Evolutionary conservation across 2,329 filamentous ascomycete species (phyloP), one percentile per base, ranked within the genome.

Genomic region (Phaeomoniella chlamydospora): DNA sequence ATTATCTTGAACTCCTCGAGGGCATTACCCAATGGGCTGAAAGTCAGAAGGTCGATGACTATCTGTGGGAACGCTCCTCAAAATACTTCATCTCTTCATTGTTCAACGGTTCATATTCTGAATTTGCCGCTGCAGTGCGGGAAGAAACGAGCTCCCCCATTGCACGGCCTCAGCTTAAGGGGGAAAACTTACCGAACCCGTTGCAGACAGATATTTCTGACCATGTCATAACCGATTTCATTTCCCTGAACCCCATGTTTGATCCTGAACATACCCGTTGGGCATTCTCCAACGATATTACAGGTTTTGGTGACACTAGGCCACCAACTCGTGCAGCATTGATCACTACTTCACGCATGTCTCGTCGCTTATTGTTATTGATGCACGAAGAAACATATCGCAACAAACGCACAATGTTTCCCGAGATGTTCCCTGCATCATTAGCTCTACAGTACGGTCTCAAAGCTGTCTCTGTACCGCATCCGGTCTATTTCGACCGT

Each of bases 171-270:
- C n/a, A n/a, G n/a, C n/a, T n/a, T n/a, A n/a, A n/a, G n/a, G n/a
- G n/a, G n/a, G n/a, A n/a, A 52, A 19, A 33, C 16, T 44, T 46
- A 31, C 12, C 30, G 4, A 16, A 15, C 18, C 33, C 38, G 5
- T 29, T 31, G 6, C n/a, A 26, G 4, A 22, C 17, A 4, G 36
- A 40, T 41, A 79, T 85, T 54, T n/a, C n/a, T n/a, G n/a, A n/a
- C n/a, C n/a, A n/a, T n/a, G n/a, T n/a, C n/a, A 70, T 76, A 15
- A 80, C 80, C 3, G 80, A 86, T 48, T 66, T 86, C 35, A 84
- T 87, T 51, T 81, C 78, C 0, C 70, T 86, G 46, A 82, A 84
- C 52, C 81, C 81, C 0, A 67, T 86, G 29, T 86, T 86, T 49
- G 77, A 86, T 46, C 70, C 77, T 0, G 67, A 75, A 5, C 62